Conservation (phyloP, 257 asterid species). For the Solanum peruvianum region DNA sequence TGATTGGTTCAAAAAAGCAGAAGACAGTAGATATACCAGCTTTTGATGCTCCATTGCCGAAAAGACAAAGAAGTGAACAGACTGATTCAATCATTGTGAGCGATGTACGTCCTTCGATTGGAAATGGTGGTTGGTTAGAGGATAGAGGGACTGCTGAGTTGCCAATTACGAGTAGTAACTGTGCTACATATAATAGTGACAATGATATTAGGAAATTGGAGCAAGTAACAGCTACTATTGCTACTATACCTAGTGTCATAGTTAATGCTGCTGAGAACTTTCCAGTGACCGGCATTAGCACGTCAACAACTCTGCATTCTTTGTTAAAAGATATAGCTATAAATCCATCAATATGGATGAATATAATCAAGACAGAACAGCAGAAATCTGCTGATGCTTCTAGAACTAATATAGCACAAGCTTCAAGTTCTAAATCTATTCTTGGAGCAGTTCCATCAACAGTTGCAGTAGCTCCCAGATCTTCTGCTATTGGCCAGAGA, state of each 20-base stretch:
- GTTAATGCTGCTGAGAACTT: constrained; percentile 14
- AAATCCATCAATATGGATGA: constrained; percentile 76
- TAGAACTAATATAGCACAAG: constrained; percentile 24
- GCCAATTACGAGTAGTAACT: constrained; percentile 11
- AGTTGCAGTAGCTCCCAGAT: constrained; percentile 15
- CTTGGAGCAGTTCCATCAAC: constrained; percentile 40
- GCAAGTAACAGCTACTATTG: constrained; percentile 7
- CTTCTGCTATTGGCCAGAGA: constrained; percentile 28
- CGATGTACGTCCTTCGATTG: constrained; percentile 13
- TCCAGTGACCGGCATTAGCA: constrained; percentile 20
- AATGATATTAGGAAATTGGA: constrained; percentile 17
- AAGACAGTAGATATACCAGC: constrained; percentile 37
- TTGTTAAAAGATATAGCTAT: constrained; percentile 56
- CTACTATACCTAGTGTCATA: constrained; percentile 15
- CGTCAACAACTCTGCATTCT: constrained; percentile 47
- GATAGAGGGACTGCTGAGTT: constrained; percentile 29
- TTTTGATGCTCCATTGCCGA: constrained; percentile 48
- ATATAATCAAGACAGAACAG: constrained; percentile 52
- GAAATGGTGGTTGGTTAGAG: constrained; percentile 41
- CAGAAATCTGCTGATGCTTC: constrained; percentile 39
- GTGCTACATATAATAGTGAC: background rate
- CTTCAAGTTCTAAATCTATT: constrained; percentile 25
- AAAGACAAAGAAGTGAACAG: constrained; percentile 54
- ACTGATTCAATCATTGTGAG: constrained; percentile 2
- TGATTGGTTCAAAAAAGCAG: constrained; percentile 42